These are phyloP conservation scores for Suhomyces coccinellae DNA, from an alignment of 1,139 yeast genomes.

Conservation along the genomic window DNA sequence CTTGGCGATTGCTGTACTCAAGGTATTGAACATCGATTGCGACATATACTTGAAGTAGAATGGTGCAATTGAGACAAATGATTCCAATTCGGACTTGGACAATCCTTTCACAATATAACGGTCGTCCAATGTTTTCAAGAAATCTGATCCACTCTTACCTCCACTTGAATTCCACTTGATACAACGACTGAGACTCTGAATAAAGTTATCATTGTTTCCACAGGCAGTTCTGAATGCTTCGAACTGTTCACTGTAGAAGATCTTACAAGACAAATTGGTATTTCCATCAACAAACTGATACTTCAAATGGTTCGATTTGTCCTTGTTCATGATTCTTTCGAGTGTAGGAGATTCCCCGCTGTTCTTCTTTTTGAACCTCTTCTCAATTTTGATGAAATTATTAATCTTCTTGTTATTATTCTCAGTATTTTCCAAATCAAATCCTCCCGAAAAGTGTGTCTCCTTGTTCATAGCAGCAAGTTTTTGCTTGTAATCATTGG, in stretches of 20 bases:
- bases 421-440: constrained; percentile 24
- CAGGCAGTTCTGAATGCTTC: constrained; percentile 89
- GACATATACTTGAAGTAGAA: constrained; percentile 95
- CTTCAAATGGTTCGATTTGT: constrained; percentile 84
- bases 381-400: constrained; percentile 45
- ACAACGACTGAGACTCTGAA: constrained; percentile 90
- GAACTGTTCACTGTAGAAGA: constrained; percentile 94
- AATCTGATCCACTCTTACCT: constrained; percentile 94
- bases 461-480: constrained; percentile 44
- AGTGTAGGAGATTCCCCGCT: constrained; percentile 31
- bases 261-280: constrained; percentile 84
- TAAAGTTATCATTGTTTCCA: constrained; percentile 71
- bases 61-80: constrained; percentile 94
- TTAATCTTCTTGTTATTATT: constrained; percentile 36
- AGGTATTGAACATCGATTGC: constrained; percentile 89
- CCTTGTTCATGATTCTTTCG: constrained; percentile 74
- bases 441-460: constrained; percentile 16
- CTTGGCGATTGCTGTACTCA: constrained; percentile 92
- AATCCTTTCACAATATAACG: constrained; percentile 87
- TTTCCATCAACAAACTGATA: constrained; percentile 88
- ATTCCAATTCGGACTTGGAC: constrained; percentile 85
- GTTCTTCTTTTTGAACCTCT: constrained; percentile 42
- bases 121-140: constrained; percentile 88
- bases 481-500: constrained; percentile 76
- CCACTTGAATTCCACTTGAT: constrained; percentile 95